A percentile compares a stretch with the other conserved stretches of the same genome.
These are phyloP conservation scores for Phytophthora rubi DNA, from an alignment of 352 stramenopile genomes.

Conservation along the genomic window DNA sequence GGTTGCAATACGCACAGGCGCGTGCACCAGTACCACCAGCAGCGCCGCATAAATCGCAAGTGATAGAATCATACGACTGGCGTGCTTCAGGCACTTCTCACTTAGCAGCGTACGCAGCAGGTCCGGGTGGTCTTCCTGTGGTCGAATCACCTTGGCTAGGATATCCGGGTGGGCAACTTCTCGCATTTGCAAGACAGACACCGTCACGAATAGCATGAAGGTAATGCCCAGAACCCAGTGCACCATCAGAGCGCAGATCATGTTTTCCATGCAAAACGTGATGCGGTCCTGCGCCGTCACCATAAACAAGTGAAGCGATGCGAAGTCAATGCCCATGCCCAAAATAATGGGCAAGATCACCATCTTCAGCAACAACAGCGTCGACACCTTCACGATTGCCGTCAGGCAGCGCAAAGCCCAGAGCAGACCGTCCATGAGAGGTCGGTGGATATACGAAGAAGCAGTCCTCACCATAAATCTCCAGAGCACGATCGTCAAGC, in stretches of 20 bases:
- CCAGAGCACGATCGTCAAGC: constrained; percentile 86
- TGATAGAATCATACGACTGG: constrained; percentile 93
- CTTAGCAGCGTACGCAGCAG: constrained; percentile 95
- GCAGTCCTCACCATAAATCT: constrained; percentile 85
- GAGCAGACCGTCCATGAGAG: constrained; percentile 78
- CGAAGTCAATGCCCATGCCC: constrained; percentile 93
- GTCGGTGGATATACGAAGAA: constrained; percentile 85
- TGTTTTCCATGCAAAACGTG: constrained; percentile 83
- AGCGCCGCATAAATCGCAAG: constrained; percentile 92
- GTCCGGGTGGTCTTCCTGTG: constrained; percentile 97
- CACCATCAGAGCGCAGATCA: constrained; percentile 93
- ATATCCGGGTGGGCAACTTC: constrained; percentile 96
- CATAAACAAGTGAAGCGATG: constrained; percentile 92
- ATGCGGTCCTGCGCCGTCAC: constrained; percentile 78
- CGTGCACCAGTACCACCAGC: constrained; percentile 87
- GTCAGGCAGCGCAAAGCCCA: constrained; percentile 84
- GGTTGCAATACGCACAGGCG: constrained; percentile 77
- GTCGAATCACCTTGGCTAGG: constrained; percentile 86
- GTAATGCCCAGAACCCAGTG: constrained; percentile 98
- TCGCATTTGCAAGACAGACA: constrained; percentile 94
- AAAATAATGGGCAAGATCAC: constrained; percentile 95
- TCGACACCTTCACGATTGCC: constrained; percentile 94
- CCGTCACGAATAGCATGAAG: constrained; percentile 98
- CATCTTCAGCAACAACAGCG: constrained; percentile 98
- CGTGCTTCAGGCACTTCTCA: constrained; percentile 93